Percentiles rank a stretch among this genome's conserved stretches.
Conservation (phyloP, 257 asterid species). For the Galeopsis tetrahit region DNA sequence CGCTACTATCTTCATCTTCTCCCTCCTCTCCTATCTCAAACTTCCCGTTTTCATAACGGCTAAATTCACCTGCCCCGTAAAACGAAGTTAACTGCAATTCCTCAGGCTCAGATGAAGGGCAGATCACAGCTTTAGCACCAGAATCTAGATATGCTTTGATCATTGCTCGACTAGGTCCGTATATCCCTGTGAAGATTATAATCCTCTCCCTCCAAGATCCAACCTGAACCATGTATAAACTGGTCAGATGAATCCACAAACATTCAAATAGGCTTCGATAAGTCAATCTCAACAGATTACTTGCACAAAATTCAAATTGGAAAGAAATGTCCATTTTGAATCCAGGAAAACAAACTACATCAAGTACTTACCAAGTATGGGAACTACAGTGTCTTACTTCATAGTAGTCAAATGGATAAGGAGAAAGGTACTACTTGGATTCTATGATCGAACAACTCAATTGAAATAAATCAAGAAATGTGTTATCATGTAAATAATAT, state of each 20-base stretch:
- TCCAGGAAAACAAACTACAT: not conserved
- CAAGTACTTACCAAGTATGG: not conserved
- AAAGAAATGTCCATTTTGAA: not conserved
- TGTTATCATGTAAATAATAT: slow-evolving; percentile 1
- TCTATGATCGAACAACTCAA: slow-evolving; percentile 6
- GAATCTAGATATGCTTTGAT: slow-evolving; percentile 90
- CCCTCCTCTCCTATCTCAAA: slow-evolving; percentile 93
- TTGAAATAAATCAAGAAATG: slow-evolving; percentile 20
- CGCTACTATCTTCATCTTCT: slow-evolving; percentile 63
- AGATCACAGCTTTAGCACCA: slow-evolving; percentile 92
- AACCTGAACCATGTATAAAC: slow-evolving; percentile 49
- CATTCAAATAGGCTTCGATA: not conserved
- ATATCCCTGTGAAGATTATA: slow-evolving; percentile 81
- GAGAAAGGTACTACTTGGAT: not conserved
- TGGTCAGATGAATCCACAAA: slow-evolving; percentile 19
- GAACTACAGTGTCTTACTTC: not conserved
- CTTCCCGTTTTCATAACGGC: slow-evolving; percentile 69
- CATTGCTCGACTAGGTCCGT: slow-evolving; percentile 79
- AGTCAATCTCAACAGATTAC: not conserved
- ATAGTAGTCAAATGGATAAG: not conserved
- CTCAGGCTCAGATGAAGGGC: slow-evolving; percentile 92
- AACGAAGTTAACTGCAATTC: slow-evolving; percentile 71
- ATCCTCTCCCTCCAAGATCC: slow-evolving; percentile 99
- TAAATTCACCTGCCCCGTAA: slow-evolving; percentile 78
- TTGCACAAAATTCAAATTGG: not conserved